Evolutionary conservation across 169 alveolate genomes (phyloP).

Genomic region (Eimeria necatrix): DNA sequence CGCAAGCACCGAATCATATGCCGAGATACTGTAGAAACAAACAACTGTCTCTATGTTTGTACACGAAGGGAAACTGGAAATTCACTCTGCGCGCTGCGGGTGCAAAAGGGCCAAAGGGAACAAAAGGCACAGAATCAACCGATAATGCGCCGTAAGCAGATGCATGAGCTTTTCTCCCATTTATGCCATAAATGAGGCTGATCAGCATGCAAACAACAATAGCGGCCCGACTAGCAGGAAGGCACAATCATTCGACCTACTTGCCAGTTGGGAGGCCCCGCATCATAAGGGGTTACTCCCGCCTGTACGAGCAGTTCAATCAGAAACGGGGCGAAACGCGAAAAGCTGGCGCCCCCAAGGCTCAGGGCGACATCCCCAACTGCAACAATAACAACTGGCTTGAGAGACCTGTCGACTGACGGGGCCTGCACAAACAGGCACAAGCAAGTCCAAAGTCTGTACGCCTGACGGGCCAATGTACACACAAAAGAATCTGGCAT

Average conservation of each 20-base stretch:
- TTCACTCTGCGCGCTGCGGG: too few relatives aligned
- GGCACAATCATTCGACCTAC: background rate
- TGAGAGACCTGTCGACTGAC: slow-evolving; percentile 91
- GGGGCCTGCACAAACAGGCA: slow-evolving; percentile 83
- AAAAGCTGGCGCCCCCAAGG: slow-evolving; percentile 87
- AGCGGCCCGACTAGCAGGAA: too few relatives aligned
- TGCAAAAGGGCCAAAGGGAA: too few relatives aligned
- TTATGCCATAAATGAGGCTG: background rate
- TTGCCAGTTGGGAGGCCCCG: slow-evolving; percentile 89
- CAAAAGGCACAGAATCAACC: too few relatives aligned
- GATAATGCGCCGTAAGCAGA: too few relatives aligned
- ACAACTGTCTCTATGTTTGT: too few relatives aligned
- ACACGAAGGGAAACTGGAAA: too few relatives aligned
- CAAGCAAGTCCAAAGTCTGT: background rate
- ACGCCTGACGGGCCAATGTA: background rate
- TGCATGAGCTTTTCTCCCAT: background rate
- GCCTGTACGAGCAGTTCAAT: slow-evolving; percentile 92
- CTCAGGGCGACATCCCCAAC: slow-evolving; percentile 95
- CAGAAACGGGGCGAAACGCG: slow-evolving; percentile 88
- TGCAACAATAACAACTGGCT: slow-evolving; percentile 91
- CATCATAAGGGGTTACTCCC: slow-evolving; percentile 90
- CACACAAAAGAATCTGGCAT: background rate
- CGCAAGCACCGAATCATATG: background rate
- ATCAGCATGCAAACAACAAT: too few relatives aligned
- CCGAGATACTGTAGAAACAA: too few relatives aligned